Evolutionary conservation across 108 stramenopile species (phyloP).

Genomic region (Fragilaria radians): DNA sequence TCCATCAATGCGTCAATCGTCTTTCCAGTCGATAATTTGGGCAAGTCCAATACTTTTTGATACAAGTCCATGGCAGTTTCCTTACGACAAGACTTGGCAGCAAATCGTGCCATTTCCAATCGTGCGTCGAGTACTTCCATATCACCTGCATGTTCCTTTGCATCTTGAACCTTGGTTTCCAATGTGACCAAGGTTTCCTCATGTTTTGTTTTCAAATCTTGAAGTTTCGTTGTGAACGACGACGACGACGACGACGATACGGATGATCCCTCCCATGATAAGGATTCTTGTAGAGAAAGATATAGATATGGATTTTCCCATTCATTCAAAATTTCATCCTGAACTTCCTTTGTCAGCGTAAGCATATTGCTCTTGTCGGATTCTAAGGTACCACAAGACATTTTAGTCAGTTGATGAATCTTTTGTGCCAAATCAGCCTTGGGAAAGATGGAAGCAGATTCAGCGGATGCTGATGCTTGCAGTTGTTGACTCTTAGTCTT

Average conservation of each 20-base stretch:
- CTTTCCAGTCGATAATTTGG: conserved; percentile 92
- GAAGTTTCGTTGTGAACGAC: conserved; percentile 24
- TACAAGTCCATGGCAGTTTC: conserved; percentile 80
- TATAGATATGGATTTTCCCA: conserved; percentile 72
- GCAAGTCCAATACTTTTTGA: conserved; percentile 67
- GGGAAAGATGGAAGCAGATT: conserved; percentile 64
- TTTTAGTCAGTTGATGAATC: conserved; percentile 50
- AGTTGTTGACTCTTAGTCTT: too few relatives aligned
- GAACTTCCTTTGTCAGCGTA: conserved; percentile 30
- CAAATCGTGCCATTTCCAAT: conserved; percentile 80
- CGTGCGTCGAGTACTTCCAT: conserved; percentile 95
- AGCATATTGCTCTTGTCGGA: conserved; percentile 15
- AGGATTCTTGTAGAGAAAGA: conserved; percentile 25
- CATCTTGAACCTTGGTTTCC: conserved; percentile 55
- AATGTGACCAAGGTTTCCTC: conserved; percentile 31
- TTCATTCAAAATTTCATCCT: conserved; percentile 39
- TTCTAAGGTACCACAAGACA: conserved; percentile 23
- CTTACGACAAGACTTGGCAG: conserved; percentile 74
- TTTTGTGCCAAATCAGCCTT: conserved; percentile 66
- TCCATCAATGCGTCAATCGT: conserved; percentile 94
- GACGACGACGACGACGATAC: too few relatives aligned
- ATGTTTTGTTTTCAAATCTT: conserved; percentile 36
- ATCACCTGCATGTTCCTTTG: conserved; percentile 91
- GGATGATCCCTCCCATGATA: conserved; percentile 25
- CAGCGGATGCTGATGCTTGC: conserved; percentile 61